Base-by-base conservation (phyloP, 2,329 filamentous ascomycete genomes). In the Ascochyta pisi region DNA sequence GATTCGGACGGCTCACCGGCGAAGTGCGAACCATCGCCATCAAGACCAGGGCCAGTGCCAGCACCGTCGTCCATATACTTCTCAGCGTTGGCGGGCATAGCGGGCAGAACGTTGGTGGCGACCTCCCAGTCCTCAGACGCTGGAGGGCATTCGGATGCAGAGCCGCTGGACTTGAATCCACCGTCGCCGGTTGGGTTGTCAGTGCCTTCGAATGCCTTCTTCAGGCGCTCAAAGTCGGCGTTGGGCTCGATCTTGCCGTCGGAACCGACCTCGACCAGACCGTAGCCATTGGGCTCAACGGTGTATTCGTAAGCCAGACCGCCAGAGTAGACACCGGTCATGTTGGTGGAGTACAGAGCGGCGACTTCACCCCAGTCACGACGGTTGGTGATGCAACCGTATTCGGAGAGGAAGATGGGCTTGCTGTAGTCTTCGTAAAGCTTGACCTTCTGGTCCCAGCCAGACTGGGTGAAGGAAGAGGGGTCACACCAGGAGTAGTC, bases 241-340 rank as follows among this genome's bases (percentile, higher is more conserved):
- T 83, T 80, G 60, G 89, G 83, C 41, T 78, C 78, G 56, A 90
- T 83, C 22, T 78, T 74, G 69, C 77, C 71, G 64, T 83, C 82
- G 27, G 41, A 54, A 50, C 75, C 73, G 70, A 95, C 81, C 53
- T 85, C 79, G 71, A 93, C 92, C 60, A 96, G 88, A 66, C 93
- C 94, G 77, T 86, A 98, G 43, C 87, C 82, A 79, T 89, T 76
- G 41, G 67, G 67, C 65, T 76, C 74, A 67, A 89, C 80, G 12
- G 90, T 89, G 82, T 96, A 99, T 79, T 98, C 94, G 81, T 97
- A 98, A 75, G 96, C 90, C 37, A 99, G 85, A 75, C 95, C 95
- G 70, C 95, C 94, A 35, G 93, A 97, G 85, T 96, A 98, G 70
- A 97, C 92, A 16, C 77, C 63, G 9, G 89, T 92, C 94, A 98